Evolutionary conservation across 805 yeast genomes (phyloP), one percentile per base, ranked within the genome.

Genomic region (Myxozyma udenii): DNA sequence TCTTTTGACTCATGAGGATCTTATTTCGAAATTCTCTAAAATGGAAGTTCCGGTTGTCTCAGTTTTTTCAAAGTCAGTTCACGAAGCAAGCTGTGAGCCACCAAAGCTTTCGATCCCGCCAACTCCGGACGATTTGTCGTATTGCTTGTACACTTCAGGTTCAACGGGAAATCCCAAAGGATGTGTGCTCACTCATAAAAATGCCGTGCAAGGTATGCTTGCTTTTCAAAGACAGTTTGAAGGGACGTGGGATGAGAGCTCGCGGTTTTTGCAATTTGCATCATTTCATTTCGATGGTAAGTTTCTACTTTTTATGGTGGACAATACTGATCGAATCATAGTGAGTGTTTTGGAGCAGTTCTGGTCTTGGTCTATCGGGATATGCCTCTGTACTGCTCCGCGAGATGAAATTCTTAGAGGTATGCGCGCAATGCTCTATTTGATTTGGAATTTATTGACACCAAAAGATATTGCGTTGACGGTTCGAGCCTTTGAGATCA

Each of bases 161-260:
- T 61, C 66, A 9, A 62, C 65, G 3, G 65, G 65, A 9, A 52
- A 32, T 19, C 65, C 65, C 7, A 62, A 62, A 44, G 65, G 65
- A 11, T 62, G 65, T 41, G 33, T 56, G 49, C 46, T 62, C 9
- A 52, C 65, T 2, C 64, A 62, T 36, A 49, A 57, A 19, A 62
- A 62, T 50, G 60, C 62, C 5, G 61, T 58, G 9, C 65, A 62
- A 30, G 64, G 60, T 6, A 58, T 62, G 57, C 48, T 61, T 18
- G 64, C 65, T 5, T 62, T 62, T 37, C 56, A 58, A 21, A 21
- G 28, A 14, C 58, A 51, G 39, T 58, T 58, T 41, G 22, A 30
- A 7, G 62, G 57, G 11, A 45, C 55, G 4, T 53, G 53, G 51
- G 33, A 46, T 14, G 3, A 21, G 6, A 39, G 33, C 7, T 58